phyloP scores from a whole-genome alignment of 441 rosid genomes.

The Populus hybrid region DNA sequence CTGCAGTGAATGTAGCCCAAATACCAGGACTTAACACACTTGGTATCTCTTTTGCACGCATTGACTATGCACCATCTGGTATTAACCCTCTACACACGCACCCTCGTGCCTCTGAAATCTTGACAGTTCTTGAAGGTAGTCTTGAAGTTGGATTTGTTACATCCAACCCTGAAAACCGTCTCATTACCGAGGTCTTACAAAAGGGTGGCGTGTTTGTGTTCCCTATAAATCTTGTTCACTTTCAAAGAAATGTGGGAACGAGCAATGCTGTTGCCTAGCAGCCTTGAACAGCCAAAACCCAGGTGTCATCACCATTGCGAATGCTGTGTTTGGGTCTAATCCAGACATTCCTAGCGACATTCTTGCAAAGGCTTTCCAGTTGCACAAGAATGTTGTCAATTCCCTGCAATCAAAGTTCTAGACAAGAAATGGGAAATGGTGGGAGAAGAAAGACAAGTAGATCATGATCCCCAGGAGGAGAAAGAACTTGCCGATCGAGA shows the following conservation, averaged over 20 bases:
- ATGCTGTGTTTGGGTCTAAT: conserved; percentile 24
- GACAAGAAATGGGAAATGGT: not conserved
- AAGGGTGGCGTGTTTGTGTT: conserved; percentile 28
- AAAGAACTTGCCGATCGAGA: too few species aligned
- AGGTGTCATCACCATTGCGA: conserved; percentile 25
- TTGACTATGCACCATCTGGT: conserved; percentile 27
- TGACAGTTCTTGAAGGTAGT: conserved; percentile 25
- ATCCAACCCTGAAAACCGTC: conserved; percentile 27
- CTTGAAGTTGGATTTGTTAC: conserved; percentile 33
- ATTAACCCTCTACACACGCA: conserved; percentile 34
- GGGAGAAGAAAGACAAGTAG: too few species aligned
- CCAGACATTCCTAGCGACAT: conserved; percentile 22
- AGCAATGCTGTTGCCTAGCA: conserved; percentile 18
- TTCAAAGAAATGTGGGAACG: conserved; percentile 21
- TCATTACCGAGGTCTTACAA: conserved; percentile 14
- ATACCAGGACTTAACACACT: conserved; percentile 32
- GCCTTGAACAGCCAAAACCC: conserved; percentile 31
- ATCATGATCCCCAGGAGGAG: too few species aligned
- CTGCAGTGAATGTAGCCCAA: conserved; percentile 11
- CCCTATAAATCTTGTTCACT: conserved; percentile 25
- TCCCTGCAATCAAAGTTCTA: conserved; percentile 24
- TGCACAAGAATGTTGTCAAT: conserved; percentile 1
- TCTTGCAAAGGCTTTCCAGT: conserved; percentile 31
- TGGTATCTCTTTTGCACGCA: conserved; percentile 29
- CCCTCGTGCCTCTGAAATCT: conserved; percentile 30